Conservation (phyloP, 208 protist genomes). For the Naegleria gruberi region DNA sequence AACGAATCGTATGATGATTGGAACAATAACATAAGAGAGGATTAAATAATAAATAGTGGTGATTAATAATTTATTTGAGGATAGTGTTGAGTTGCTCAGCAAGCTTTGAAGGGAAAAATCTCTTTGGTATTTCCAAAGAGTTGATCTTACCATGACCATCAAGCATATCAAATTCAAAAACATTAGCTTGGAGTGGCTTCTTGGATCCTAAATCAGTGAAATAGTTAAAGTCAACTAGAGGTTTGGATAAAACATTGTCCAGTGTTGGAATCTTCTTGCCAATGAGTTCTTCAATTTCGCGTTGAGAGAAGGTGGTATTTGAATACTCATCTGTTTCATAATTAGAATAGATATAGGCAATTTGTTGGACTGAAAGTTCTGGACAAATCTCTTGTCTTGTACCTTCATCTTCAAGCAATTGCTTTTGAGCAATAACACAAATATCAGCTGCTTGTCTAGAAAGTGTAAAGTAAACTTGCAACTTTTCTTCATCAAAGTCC, state of each 20-base stretch:
- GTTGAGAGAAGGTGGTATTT: background rate
- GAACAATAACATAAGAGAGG: too few species aligned
- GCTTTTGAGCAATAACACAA: background rate
- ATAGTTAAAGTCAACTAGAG: background rate
- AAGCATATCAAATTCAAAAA: background rate
- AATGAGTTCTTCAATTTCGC: background rate
- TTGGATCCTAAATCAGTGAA: background rate
- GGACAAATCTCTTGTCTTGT: background rate
- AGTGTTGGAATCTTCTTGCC: background rate
- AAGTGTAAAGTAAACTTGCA: background rate
- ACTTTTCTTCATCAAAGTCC: background rate
- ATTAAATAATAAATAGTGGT: too few species aligned
- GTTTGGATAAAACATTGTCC: background rate
- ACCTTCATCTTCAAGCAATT: background rate
- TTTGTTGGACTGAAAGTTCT: background rate
- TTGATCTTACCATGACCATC: background rate
- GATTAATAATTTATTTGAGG: background rate
- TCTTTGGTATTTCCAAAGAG: background rate
- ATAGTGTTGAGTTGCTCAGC: background rate
- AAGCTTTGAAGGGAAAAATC: background rate
- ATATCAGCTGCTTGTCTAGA: background rate
- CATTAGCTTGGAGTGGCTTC: background rate
- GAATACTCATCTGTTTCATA: background rate
- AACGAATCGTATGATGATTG: too few species aligned
- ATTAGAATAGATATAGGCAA: background rate